phyloP scores from a whole-genome alignment of 345 rosid genomes.

The Lagerstroemia speciosa region DNA sequence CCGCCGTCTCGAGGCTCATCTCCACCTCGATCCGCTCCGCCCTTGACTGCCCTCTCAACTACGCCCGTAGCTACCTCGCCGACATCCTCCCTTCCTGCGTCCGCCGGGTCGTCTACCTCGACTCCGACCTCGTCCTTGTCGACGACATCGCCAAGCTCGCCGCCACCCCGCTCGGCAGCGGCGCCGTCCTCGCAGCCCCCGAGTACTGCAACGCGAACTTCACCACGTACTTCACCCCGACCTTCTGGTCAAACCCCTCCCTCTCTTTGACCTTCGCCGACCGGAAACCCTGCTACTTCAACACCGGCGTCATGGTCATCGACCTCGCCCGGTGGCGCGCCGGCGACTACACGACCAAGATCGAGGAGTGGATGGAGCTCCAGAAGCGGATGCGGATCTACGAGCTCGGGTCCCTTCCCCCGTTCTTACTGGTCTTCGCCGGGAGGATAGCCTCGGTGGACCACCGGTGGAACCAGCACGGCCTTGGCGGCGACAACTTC shows the following conservation, averaged over 20 bases:
- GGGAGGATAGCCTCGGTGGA: slow-evolving; percentile 36
- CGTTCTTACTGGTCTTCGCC: slow-evolving; percentile 39
- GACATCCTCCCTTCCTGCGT: slow-evolving; percentile 29
- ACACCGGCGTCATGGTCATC: slow-evolving; percentile 50
- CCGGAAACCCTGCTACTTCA: slow-evolving; percentile 33
- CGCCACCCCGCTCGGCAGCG: slow-evolving; percentile 27
- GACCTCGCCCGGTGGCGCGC: slow-evolving; percentile 39
- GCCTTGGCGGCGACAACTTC: slow-evolving; percentile 28
- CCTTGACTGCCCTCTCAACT: slow-evolving; percentile 43
- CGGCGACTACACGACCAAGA: slow-evolving; percentile 30
- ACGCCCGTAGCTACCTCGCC: slow-evolving; percentile 40
- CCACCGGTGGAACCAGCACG: slow-evolving; percentile 52
- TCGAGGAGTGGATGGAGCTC: slow-evolving; percentile 49
- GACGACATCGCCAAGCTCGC: slow-evolving; percentile 41
- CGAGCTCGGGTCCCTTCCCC: slow-evolving; percentile 45
- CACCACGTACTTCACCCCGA: slow-evolving; percentile 37
- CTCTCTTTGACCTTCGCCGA: slow-evolving; percentile 29
- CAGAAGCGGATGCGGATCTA: slow-evolving; percentile 43
- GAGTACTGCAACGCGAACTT: slow-evolving; percentile 42
- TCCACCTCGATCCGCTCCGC: slow-evolving; percentile 45
- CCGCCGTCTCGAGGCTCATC: slow-evolving; percentile 32
- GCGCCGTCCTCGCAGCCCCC: slow-evolving; percentile 34
- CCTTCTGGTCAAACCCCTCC: slow-evolving; percentile 41
- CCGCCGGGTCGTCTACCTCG: slow-evolving; percentile 40
- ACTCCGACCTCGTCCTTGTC: slow-evolving; percentile 40